Evolutionary conservation across 202 grass and related monocot species (phyloP), one percentile per base, ranked within the genome.

Genomic region (Carex sylvatica): DNA sequence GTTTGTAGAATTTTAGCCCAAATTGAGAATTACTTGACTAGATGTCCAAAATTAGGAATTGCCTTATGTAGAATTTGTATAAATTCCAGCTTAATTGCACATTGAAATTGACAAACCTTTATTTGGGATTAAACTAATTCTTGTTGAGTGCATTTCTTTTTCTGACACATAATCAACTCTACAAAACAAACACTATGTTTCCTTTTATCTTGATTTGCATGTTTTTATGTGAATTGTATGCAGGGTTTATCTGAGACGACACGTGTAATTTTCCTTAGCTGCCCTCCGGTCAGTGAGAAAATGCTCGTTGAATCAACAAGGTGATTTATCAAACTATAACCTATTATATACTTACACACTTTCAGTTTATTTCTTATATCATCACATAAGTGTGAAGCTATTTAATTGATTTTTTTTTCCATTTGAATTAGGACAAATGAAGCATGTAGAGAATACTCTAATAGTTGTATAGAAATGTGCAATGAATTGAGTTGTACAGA

Each of bases 191-290:
- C 44, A 12, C 46, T 49, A 49, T 49, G 12, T 49, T 49, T 49
- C 1, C 2, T 49, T 3, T 49, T 49, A 13, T 11, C 11, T 49
- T 11, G 3, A 49, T 13, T 13, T 49, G 46, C 2, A 49, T 49
- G 46, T 11, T 11, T 13, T 13, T 49, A 49, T 49, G 46, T 12
- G 46, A 12, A 49, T 13, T 49, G 46, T 49, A 49, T 72, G 16
- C 65, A 83, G 65, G 40, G 46, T 83, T 58, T 83, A 40, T 83
- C 81, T 13, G 81, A 83, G 40, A 83, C 2, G 12, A 83, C 65
- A 23, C 81, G 65, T 22, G 67, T 83, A 58, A 83, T 83, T 72
- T 83, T 83, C 46, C 81, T 83, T 40, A 83, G 64, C 44, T 83
- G 81, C 49, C 81, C 81, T 83, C 81, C 81, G 0, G 20, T 83